Conservation (phyloP, 345 rosid genomes). For the Euphorbia pulcherrima region DNA sequence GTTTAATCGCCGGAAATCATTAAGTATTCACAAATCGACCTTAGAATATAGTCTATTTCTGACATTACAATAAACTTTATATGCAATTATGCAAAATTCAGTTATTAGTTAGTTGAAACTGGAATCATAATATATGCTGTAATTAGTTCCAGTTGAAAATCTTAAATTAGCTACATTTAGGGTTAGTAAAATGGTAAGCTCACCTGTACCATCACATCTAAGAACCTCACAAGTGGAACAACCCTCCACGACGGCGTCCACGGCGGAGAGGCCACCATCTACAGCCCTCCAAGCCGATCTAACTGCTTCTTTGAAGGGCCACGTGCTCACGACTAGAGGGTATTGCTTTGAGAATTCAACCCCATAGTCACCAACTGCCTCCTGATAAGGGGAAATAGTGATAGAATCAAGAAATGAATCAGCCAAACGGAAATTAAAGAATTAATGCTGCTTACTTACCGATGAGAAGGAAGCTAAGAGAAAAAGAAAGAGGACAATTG, state of each 20-base stretch:
- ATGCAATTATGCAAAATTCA: neutral
- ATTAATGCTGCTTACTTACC: slow-evolving; percentile 13
- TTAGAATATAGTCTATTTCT: neutral
- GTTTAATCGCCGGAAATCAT: neutral
- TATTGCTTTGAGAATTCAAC: slow-evolving; percentile 35
- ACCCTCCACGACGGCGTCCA: slow-evolving; percentile 89
- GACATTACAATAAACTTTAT: neutral
- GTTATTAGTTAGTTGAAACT: neutral
- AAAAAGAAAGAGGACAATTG: slow-evolving; percentile 11
- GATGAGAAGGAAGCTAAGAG: slow-evolving; percentile 16
- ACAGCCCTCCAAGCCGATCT: slow-evolving; percentile 77
- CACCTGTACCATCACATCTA: slow-evolving; percentile 92
- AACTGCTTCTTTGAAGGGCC: slow-evolving; percentile 87
- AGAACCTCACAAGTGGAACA: slow-evolving; percentile 88
- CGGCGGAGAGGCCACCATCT: slow-evolving; percentile 57
- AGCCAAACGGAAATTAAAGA: neutral
- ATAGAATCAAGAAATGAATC: neutral
- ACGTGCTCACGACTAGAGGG: slow-evolving; percentile 82
- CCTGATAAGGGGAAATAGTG: slow-evolving; percentile 20
- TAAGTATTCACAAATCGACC: neutral
- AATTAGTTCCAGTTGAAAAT: neutral
- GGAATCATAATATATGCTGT: neutral
- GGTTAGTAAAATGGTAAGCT: neutral
- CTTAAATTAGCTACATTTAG: too few relatives aligned
- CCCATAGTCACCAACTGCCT: slow-evolving; percentile 39